Conservation (phyloP, 352 stramenopile genomes). For the Phytophthora pluvialis region DNA sequence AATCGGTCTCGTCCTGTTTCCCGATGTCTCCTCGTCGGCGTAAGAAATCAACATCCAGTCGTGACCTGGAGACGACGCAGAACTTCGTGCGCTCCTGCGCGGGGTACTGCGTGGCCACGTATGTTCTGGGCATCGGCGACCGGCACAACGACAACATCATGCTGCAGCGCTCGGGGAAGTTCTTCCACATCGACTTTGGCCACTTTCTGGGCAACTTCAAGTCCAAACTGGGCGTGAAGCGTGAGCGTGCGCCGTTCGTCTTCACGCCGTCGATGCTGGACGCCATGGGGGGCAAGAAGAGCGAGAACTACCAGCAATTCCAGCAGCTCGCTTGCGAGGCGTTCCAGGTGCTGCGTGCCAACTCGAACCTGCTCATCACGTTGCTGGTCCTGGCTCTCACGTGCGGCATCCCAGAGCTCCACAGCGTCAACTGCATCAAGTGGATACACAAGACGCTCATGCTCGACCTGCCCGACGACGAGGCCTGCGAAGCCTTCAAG, state of each 20-base stretch:
- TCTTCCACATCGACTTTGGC: conserved; percentile 98
- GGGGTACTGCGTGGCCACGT: conserved; percentile 94
- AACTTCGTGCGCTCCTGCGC: conserved; percentile 92
- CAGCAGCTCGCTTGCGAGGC: conserved; percentile 65
- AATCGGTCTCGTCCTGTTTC: conserved; percentile 57
- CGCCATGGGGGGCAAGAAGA: conserved; percentile 83
- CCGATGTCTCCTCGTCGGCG: conserved; percentile 52
- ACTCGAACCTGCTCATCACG: conserved; percentile 88
- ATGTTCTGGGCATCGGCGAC: conserved; percentile 94
- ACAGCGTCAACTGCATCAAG: conserved; percentile 68
- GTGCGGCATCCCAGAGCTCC: conserved; percentile 84
- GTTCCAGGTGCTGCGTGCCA: conserved; percentile 70
- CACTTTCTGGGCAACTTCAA: conserved; percentile 97
- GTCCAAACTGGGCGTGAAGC: conserved; percentile 91
- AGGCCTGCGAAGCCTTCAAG: conserved; percentile 65
- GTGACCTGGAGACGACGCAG: conserved; percentile 67
- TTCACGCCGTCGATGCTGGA: conserved; percentile 92
- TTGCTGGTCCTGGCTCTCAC: conserved; percentile 81
- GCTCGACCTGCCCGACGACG: conserved; percentile 71
- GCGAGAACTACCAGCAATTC: conserved; percentile 80
- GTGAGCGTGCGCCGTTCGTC: conserved; percentile 92
- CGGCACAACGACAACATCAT: conserved; percentile 97
- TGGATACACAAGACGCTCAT: conserved; percentile 86
- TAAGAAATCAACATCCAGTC: conserved; percentile 33
- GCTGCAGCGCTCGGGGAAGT: conserved; percentile 91